These are phyloP conservation scores for Trichoderma sp. DNA, from an alignment of 2,329 filamentous ascomycete genomes.

Conservation along the genomic window DNA sequence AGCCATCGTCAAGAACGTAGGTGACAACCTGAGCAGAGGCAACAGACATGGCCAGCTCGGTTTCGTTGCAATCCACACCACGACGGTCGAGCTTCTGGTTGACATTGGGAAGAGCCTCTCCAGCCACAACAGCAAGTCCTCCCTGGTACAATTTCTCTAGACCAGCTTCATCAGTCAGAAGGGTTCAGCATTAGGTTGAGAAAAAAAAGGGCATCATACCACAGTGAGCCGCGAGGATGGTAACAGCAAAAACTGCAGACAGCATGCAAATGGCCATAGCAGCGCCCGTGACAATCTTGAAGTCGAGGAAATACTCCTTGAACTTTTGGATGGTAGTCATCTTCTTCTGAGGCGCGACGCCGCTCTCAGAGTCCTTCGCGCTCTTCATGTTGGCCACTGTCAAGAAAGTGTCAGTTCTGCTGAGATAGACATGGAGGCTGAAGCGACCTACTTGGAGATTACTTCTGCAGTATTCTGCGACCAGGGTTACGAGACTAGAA, in stretches of 20 bases:
- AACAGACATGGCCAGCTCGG: conserved; percentile 1
- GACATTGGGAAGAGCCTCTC: conserved; percentile 19
- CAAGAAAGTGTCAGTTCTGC: conserved; percentile 21
- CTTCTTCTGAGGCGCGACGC: conserved; percentile 11
- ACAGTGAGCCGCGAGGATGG: conserved; percentile 29
- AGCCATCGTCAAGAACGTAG: conserved; percentile 16
- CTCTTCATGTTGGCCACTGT: conserved; percentile 30
- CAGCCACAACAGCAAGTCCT: neutral
- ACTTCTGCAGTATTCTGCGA: neutral
- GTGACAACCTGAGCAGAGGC: conserved; percentile 21
- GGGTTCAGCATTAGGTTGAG: neutral
- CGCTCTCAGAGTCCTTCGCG: conserved; percentile 30
- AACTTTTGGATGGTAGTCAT: neutral
- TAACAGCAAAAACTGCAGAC: conserved; percentile 30
- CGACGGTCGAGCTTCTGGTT: conserved; percentile 25
- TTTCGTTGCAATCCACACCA: conserved; percentile 24
- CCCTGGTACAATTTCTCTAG: conserved; percentile 12
- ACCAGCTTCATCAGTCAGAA: neutral
- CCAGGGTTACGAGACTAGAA: neutral
- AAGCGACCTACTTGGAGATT: neutral
- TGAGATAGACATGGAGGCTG: neutral
- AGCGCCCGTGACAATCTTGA: conserved; percentile 21
- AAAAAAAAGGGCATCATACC: conserved; percentile 21
- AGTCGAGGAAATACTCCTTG: conserved; percentile 11
- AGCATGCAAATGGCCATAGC: conserved; percentile 22